Percentiles rank a stretch among this genome's conserved stretches.
Conservation (phyloP, 106 monocot genomes). For the Apostasia shenzhenica region DNA sequence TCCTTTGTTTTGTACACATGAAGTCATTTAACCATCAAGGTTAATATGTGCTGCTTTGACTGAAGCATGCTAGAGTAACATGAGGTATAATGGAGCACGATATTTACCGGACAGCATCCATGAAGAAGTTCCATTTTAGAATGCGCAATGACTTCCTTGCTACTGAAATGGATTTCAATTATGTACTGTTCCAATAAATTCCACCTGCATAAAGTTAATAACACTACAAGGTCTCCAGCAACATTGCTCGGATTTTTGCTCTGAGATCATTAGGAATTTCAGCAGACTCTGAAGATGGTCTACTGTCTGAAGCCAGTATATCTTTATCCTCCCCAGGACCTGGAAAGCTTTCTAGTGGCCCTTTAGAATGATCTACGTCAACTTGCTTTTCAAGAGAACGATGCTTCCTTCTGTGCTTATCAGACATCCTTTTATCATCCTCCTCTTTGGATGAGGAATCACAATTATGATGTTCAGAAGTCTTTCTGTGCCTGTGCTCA, state of each 20-base stretch:
- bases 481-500: slow-evolving; percentile 19
- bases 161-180: too few species aligned
- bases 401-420: slow-evolving; percentile 17
- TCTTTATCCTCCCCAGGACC: neutral
- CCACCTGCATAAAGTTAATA: neutral
- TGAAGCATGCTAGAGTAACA: too few species aligned
- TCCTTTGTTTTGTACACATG: too few species aligned
- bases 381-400: slow-evolving; percentile 18
- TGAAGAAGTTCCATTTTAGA: too few species aligned
- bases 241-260: slow-evolving; percentile 85
- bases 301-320: neutral
- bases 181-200: too few species aligned
- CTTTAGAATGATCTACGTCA: neutral
- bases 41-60: too few species aligned
- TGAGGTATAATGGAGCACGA: too few species aligned
- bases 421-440: slow-evolving; percentile 11
- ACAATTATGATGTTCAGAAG: slow-evolving; percentile 14
- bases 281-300: slow-evolving; percentile 16
- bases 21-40: too few species aligned
- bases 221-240: slow-evolving; percentile 54
- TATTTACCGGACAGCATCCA: too few species aligned
- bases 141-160: too few species aligned
- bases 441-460: slow-evolving; percentile 25
- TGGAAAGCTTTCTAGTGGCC: neutral
- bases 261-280: slow-evolving; percentile 70